Evolutionary conservation across 2,329 filamentous ascomycete genomes (phyloP).

Genomic region (Albophoma yamanashiensis): DNA sequence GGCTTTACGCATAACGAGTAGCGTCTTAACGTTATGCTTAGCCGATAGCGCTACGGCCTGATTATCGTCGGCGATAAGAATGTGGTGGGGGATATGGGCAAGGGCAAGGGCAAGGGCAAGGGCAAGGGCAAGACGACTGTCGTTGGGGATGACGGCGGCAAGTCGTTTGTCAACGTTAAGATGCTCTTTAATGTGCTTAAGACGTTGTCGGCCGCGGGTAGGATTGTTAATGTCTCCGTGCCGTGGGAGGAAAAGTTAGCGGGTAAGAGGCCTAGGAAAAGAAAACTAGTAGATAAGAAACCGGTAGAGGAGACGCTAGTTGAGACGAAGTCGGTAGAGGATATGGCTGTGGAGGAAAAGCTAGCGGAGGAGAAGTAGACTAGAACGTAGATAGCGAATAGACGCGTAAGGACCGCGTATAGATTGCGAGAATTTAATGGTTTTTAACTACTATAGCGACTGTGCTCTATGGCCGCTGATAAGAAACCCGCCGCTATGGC

Average conservation of each 20-base stretch:
- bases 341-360: no score
- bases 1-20: constrained; percentile 6
- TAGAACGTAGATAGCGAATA: no score
- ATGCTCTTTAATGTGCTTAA: not conserved
- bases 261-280: no score
- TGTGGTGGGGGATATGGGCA: not conserved
- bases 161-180: not conserved
- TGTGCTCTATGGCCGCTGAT: no score
- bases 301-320: not conserved
- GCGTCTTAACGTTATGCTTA: constrained; percentile 10
- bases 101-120: not conserved
- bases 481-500: no score
- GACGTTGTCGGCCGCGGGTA: not conserved
- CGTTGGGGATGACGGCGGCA: not conserved
- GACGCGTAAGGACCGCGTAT: no score
- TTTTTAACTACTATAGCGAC: no score
- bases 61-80: constrained; percentile 11
- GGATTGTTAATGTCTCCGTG: not conserved
- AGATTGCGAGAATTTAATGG: no score
- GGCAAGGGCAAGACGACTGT: not conserved
- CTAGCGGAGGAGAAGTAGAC: no score
- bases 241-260: not conserved
- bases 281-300: not conserved
- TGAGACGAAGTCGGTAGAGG: not conserved
- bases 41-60: constrained; percentile 6